These are phyloP conservation scores for Puccinia coronata DNA, from an alignment of 1,284 basidiomycete species.

Conservation along the genomic window DNA sequence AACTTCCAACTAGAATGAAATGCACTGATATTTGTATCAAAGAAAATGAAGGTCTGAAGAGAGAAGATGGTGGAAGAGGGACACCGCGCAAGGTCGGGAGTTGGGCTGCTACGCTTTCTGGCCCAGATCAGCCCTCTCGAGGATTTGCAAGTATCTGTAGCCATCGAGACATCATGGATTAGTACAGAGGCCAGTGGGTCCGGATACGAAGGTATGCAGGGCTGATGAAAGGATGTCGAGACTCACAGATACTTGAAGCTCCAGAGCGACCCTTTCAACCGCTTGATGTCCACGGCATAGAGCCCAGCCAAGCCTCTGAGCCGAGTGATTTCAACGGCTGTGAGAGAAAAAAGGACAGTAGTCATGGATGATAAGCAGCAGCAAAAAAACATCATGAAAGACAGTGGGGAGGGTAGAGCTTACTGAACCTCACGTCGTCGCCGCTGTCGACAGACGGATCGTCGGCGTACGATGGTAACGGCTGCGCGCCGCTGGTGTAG, in stretches of 20 bases:
- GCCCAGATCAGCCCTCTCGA: slow-evolving; percentile 40
- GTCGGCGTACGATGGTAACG: slow-evolving; percentile 72
- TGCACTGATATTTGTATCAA: too few relatives aligned
- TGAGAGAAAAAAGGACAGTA: slow-evolving; percentile 65
- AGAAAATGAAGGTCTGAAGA: too few relatives aligned
- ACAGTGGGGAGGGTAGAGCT: background rate
- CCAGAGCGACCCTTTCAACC: slow-evolving; percentile 85
- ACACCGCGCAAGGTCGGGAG: too few relatives aligned
- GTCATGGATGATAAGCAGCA: background rate
- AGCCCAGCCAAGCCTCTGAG: slow-evolving; percentile 35
- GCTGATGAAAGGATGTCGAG: background rate
- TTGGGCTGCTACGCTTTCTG: too few relatives aligned
- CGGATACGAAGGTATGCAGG: background rate
- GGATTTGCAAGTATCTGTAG: slow-evolving; percentile 47
- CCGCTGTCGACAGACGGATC: slow-evolving; percentile 70
- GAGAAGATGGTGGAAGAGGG: too few relatives aligned
- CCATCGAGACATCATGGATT: background rate
- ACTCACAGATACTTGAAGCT: slow-evolving; percentile 72
- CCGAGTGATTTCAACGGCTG: slow-evolving; percentile 46
- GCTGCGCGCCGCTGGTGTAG: slow-evolving; percentile 48
- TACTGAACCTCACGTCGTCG: slow-evolving; percentile 81
- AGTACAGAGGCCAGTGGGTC: background rate
- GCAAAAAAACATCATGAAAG: slow-evolving; percentile 58
- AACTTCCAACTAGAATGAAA: too few relatives aligned
- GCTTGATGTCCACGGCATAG: slow-evolving; percentile 74